Conservation (phyloP, 441 rosid genomes). For the Francoa sonchifolia region DNA sequence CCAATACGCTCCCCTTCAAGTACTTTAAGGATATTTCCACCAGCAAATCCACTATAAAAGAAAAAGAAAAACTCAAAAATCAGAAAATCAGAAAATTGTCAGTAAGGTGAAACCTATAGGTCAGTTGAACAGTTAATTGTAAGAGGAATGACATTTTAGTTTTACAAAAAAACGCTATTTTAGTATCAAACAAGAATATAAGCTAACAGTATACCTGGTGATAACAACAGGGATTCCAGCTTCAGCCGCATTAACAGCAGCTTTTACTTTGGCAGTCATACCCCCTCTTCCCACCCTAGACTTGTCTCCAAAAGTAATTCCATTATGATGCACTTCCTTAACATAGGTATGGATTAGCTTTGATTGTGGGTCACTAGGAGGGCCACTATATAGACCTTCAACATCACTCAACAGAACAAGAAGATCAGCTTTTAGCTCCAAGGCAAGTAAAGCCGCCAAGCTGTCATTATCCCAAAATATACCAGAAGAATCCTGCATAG, state of each 20-base stretch:
- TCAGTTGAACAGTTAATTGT: too few species aligned
- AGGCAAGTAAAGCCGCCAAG: conserved; percentile 79
- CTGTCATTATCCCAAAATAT: conserved; percentile 99
- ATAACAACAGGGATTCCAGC: conserved; percentile 92
- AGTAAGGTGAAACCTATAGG: too few species aligned
- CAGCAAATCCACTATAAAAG: conserved; percentile 66
- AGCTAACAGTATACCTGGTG: conserved; percentile 71
- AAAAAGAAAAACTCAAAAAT: conserved; percentile 11
- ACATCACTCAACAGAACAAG: conserved; percentile 87
- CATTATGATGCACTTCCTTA: conserved; percentile 66
- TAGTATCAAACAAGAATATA: too few species aligned
- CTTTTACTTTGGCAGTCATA: conserved; percentile 97
- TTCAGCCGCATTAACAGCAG: conserved; percentile 81
- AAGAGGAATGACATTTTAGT: too few species aligned
- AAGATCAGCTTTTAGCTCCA: conserved; percentile 93
- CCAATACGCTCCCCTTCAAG: conserved; percentile 82
- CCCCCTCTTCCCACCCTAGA: conserved; percentile 98
- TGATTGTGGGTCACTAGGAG: conserved; percentile 89
- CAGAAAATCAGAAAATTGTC: too few species aligned
- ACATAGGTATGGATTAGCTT: conserved; percentile 76
- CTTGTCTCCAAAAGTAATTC: conserved; percentile 95
- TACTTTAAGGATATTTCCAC: conserved; percentile 59
- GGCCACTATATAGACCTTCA: conserved; percentile 96
- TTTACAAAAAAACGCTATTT: too few species aligned
- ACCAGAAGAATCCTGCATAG: conserved; percentile 89